Evolutionary conservation across 2,329 filamentous ascomycete genomes (phyloP), one percentile per base, ranked within the genome.

Genomic region (Bretziella fagacearum): DNA sequence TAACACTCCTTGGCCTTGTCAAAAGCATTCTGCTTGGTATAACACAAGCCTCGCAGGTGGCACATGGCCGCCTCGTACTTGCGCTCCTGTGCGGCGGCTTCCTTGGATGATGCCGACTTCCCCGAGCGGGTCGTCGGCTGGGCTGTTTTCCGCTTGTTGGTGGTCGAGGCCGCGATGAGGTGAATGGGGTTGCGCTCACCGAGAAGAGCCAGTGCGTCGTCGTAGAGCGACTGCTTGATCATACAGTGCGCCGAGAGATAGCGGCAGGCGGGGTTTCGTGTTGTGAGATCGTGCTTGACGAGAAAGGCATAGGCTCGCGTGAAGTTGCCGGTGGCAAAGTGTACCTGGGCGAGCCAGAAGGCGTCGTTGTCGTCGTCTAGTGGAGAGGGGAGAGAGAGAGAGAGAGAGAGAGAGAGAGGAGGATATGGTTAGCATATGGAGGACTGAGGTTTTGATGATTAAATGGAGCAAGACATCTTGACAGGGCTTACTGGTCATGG

Each of bases 1-100:
- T 96, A 98, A 65, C 91, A 96, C 57, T 96, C 87, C 61, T 95
- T 95, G 45, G 91, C 91, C 27, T 86, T 79, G 60, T 98, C 91
- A 56, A 96, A 96, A 22, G 89, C 84, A 62, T 96, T 98, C 61
- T 94, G 84, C 63, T 94, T 94, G 5, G 91, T 87, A 60, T 86
- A 95, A 68, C 93, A 96, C 43, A 94, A 73, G 4, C 91, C 91
- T 20, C 91, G 73, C 45, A 98, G 66, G 60, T 93, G 94, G 65
- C 91, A 98, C 87, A 98, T 98, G 58, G 82, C 85, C 0, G 91
- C 91, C 64, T 98, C 89, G 56, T 91, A 93, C 51, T 84, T 80
- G 50, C 93, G 69, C 58, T 46, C 56, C 55, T 41, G 55, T 55
- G 23, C 48, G 5, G 48, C 39, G 15, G 45, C 32, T 33, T 49